Evolutionary conservation across 208 protist genomes (phyloP), one percentile per base, ranked within the genome.

Genomic region (Lotmaria passim): DNA sequence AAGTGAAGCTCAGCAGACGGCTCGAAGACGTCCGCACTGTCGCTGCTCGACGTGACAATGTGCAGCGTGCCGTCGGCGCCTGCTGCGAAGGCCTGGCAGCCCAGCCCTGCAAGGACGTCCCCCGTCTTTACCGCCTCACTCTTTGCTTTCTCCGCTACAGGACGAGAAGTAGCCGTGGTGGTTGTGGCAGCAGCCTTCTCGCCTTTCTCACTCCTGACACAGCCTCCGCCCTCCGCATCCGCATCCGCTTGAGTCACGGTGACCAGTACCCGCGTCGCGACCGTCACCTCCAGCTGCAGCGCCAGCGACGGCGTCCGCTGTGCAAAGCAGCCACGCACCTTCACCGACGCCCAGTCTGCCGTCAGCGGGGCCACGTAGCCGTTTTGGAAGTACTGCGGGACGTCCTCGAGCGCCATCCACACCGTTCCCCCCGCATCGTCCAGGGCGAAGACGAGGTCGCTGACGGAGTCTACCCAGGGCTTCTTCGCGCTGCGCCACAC

Each of bases 331-430:
- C 82, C 67, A 34, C 64, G 64, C 34, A 80, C 65, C n/a, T 85
- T 73, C 60, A 87, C 64, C 31, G 73, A 69, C 19, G 58, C 60
- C 34, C 61, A 61, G 33, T 51, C 62, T 1, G 2, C 8, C 30
- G 75, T 36, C 47, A 72, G 58, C 59, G 79, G 89, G 17, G 73
- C 51, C n/a, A 86, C 55, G 43, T 57, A 77, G 52, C 85, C 89
- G 23, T 72, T 70, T 56, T 79, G 70, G 47, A 94, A 94, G 72
- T 82, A 93, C 60, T 83, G 59, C 23, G 83, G 56, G 17, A 89
- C 50, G 56, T 88, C 80, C 30, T 71, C 56, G 34, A 72, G 70
- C 36, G 75, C 82, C 89, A 94, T 94, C 84, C 85, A 94, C 46
- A 87, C 58, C 26, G 55, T 47, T 2, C 53, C 41, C 24, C 64